Percentiles rank a stretch among this genome's conserved stretches.
Conservation (phyloP, 495 filamentous ascomycete species). For the Talaromyces adpressus region DNA sequence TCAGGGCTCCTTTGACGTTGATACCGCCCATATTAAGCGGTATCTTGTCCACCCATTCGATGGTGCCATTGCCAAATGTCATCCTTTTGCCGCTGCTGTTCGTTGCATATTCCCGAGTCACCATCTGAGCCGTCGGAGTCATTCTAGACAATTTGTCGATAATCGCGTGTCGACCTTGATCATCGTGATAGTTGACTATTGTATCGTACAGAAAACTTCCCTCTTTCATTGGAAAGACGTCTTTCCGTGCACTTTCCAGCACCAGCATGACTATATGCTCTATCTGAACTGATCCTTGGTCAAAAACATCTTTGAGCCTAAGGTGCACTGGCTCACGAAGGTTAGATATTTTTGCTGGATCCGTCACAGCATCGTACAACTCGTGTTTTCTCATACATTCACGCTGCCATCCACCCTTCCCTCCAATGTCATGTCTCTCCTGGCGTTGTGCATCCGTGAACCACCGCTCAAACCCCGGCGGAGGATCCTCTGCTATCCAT, state of each 20-base stretch:
- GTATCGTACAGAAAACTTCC: slow-evolving; percentile 29
- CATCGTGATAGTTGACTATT: slow-evolving; percentile 24
- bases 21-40: slow-evolving; percentile 32
- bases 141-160: slow-evolving; percentile 25
- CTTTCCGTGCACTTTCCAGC: slow-evolving; percentile 40
- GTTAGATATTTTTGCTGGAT: slow-evolving; percentile 39
- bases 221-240: slow-evolving; percentile 38
- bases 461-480: slow-evolving; percentile 24
- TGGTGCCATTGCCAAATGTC: slow-evolving; percentile 12
- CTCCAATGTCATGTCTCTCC: slow-evolving; percentile 13
- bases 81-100: slow-evolving; percentile 25
- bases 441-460: slow-evolving; percentile 8
- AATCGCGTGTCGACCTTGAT: slow-evolving; percentile 13
- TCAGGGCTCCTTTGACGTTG: slow-evolving; percentile 35
- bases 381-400: background rate
- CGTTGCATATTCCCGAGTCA: slow-evolving; percentile 34
- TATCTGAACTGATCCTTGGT: slow-evolving; percentile 24
- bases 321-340: slow-evolving; percentile 26
- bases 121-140: slow-evolving; percentile 31
- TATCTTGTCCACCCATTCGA: slow-evolving; percentile 17
- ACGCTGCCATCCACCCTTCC: background rate
- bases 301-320: slow-evolving; percentile 23
- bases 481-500: slow-evolving; percentile 23
- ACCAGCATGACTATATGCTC: slow-evolving; percentile 37
- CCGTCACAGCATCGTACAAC: slow-evolving; percentile 30